phyloP scores from a whole-genome alignment of 805 yeast genomes.

The Priceomyces medius region DNA sequence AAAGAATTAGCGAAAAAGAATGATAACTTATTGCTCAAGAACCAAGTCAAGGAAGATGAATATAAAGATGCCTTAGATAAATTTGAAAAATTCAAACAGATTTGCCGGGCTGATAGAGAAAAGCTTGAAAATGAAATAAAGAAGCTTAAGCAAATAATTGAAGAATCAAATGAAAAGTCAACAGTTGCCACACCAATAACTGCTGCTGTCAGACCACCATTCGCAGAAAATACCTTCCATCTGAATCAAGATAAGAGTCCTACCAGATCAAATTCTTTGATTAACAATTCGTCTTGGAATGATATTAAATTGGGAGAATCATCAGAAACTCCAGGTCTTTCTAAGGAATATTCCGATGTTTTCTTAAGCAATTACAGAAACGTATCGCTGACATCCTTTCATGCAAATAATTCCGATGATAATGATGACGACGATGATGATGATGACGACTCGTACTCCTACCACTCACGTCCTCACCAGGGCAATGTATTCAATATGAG shows the following conservation, averaged over 20 bases:
- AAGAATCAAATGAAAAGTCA: slow-evolving; percentile 7
- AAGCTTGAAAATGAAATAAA: slow-evolving; percentile 27
- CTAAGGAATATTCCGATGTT: slow-evolving; percentile 10
- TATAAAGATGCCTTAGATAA: slow-evolving; percentile 25
- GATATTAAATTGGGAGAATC: slow-evolving; percentile 48
- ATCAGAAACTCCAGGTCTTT: slow-evolving; percentile 41
- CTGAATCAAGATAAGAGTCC: slow-evolving; percentile 3
- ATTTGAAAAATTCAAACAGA: slow-evolving; percentile 29
- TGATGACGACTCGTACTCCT: slow-evolving; percentile 11
- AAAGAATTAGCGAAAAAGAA: slow-evolving; percentile 27
- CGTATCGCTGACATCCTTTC: slow-evolving; percentile 16
- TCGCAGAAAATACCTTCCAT: slow-evolving; percentile 8
- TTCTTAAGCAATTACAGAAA: slow-evolving; percentile 11
- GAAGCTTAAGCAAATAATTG: slow-evolving; percentile 19
- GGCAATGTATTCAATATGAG: slow-evolving; percentile 1
- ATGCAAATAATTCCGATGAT: slow-evolving; percentile 11
- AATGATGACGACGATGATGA: slow-evolving; percentile 7
- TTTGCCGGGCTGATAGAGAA: slow-evolving; percentile 30
- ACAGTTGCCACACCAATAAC: neutral
- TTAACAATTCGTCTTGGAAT: slow-evolving; percentile 11
- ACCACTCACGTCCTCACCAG: slow-evolving; percentile 6
- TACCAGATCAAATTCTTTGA: slow-evolving; percentile 1
- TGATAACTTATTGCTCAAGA: slow-evolving; percentile 17
- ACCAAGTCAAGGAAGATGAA: slow-evolving; percentile 22
- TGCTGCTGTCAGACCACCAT: neutral